These are phyloP conservation scores for Pyrenochaeta sp. DNA, from an alignment of 2,329 filamentous ascomycete species.

Conservation along the genomic window DNA sequence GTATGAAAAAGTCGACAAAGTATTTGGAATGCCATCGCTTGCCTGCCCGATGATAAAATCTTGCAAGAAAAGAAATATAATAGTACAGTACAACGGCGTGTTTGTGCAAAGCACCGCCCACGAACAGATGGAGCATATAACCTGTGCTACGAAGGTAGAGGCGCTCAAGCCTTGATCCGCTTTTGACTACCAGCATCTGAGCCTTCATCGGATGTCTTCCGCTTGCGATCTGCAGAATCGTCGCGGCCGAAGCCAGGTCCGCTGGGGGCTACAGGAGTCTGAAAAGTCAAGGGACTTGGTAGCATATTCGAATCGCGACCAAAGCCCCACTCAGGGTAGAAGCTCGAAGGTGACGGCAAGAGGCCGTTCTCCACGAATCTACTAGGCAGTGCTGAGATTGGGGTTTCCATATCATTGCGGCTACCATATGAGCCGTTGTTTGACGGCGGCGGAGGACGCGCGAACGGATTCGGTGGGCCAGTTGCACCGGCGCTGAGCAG, in stretches of 20 bases:
- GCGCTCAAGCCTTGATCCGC: conserved; percentile 44
- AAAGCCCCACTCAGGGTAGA: conserved; percentile 92
- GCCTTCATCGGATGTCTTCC: conserved; percentile 52
- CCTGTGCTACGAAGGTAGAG: conserved; percentile 5
- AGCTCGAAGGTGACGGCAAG: conserved; percentile 87
- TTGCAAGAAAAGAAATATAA: conserved; percentile 10
- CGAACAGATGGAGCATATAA: conserved; percentile 5
- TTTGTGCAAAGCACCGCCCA: background rate
- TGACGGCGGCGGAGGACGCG: conserved; percentile 80
- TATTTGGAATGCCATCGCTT: conserved; percentile 18
- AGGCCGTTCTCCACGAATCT: conserved; percentile 89
- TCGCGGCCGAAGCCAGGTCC: conserved; percentile 56
- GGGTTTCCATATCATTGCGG: conserved; percentile 68
- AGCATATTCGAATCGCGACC: conserved; percentile 82
- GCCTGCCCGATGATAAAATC: conserved; percentile 10
- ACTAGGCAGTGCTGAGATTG: conserved; percentile 91
- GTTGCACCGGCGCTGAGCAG: conserved; percentile 89
- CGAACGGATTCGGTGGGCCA: conserved; percentile 95
- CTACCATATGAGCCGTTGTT: conserved; percentile 57
- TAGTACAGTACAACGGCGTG: conserved; percentile 15
- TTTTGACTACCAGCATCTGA: conserved; percentile 49
- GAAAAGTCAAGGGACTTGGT: conserved; percentile 91
- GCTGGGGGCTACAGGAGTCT: conserved; percentile 71
- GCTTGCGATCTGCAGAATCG: conserved; percentile 50
- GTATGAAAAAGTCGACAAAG: conserved; percentile 4